Evolutionary conservation across 257 asterid genomes (phyloP).

Genomic region (Nicotiana tabacum): DNA sequence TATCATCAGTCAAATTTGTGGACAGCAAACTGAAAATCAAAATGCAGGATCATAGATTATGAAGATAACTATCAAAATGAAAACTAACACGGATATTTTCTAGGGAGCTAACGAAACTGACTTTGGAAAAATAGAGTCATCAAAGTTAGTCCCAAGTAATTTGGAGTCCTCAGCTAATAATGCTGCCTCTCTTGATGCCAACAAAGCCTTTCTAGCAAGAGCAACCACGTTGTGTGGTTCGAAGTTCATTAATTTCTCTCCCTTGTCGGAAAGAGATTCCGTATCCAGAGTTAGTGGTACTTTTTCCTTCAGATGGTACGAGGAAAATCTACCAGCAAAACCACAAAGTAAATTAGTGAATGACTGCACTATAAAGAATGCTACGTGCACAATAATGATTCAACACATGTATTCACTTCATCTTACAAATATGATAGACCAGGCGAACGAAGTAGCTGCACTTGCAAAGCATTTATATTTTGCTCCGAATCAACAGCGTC

Average conservation of each 20-base stretch:
- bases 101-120: slow-evolving; percentile 17
- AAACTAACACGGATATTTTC: background rate
- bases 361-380: background rate
- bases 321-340: slow-evolving; percentile 49
- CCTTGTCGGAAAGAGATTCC: slow-evolving; percentile 26
- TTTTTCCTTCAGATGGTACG: slow-evolving; percentile 31
- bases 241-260: slow-evolving; percentile 21
- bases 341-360: slow-evolving; percentile 9
- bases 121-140: slow-evolving; percentile 34
- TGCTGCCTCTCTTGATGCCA: slow-evolving; percentile 68
- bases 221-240: slow-evolving; percentile 55
- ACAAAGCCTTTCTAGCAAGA: slow-evolving; percentile 71
- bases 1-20: slow-evolving; percentile 29
- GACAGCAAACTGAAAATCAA: slow-evolving; percentile 18
- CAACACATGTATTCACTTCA: slow-evolving; percentile 6
- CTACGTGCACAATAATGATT: background rate
- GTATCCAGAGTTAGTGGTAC: slow-evolving; percentile 5
- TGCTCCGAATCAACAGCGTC: slow-evolving; percentile 29
- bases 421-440: slow-evolving; percentile 83
- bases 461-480: slow-evolving; percentile 28
- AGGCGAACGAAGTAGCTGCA: slow-evolving; percentile 45
- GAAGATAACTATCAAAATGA: background rate
- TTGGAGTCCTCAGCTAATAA: slow-evolving; percentile 44
- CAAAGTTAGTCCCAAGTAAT: slow-evolving; percentile 28
- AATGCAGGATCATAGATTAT: background rate